These are phyloP conservation scores for Phytophthora fragariaefolia DNA, from an alignment of 352 stramenopile genomes.

Conservation along the genomic window DNA sequence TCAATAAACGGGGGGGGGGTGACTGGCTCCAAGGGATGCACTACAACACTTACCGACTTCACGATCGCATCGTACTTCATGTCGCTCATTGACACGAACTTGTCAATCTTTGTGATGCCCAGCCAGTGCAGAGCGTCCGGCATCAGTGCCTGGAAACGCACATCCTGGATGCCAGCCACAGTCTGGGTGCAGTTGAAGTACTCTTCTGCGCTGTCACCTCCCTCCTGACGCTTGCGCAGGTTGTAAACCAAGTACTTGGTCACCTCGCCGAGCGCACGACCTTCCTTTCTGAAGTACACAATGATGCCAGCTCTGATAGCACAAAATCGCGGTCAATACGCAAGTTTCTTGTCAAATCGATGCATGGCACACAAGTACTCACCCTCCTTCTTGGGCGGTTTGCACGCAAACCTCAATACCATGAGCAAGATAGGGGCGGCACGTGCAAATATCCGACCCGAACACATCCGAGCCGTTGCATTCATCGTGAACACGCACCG, in stretches of 20 bases:
- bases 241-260: constrained; percentile 99
- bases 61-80: constrained; percentile 99
- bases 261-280: constrained; percentile 96
- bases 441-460: constrained; percentile 99
- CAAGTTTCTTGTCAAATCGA: background rate
- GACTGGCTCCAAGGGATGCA: background rate
- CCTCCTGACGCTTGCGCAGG: constrained; percentile 97
- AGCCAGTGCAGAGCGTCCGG: constrained; percentile 99
- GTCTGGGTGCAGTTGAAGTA: constrained; percentile 99
- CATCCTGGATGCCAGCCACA: constrained; percentile 97
- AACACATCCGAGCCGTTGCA: constrained; percentile 99
- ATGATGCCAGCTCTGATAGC: constrained; percentile 91
- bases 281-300: constrained; percentile 99
- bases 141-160: constrained; percentile 99
- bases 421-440: constrained; percentile 98
- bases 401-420: constrained; percentile 99
- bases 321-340: constrained; percentile 13
- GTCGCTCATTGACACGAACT: constrained; percentile 98
- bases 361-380: constrained; percentile 8
- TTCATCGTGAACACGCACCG: constrained; percentile 98
- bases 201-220: constrained; percentile 95
- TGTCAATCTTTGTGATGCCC: constrained; percentile 94
- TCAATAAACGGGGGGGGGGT: constrained; percentile 13
- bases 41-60: constrained; percentile 75
- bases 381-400: constrained; percentile 97